A percentile compares a stretch with the other conserved stretches of the same genome.
phyloP scores from a whole-genome alignment of 805 yeast species.

The Schwanniomyces polymorphus region DNA sequence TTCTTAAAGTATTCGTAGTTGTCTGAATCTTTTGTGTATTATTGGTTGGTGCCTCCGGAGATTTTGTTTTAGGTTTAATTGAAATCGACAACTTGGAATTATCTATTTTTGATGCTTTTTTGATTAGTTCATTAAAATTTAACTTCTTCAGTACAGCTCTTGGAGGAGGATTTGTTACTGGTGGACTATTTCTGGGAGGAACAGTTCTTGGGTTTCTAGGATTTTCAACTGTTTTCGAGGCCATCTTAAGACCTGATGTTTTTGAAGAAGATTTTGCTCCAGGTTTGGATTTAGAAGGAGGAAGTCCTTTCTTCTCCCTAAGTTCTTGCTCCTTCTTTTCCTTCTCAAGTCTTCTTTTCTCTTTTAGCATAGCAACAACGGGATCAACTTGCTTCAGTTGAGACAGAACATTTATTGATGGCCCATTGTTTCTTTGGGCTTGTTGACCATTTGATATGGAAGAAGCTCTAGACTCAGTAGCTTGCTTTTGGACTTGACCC shows the following conservation, averaged over 20 bases:
- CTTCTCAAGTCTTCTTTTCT: conserved; percentile 58
- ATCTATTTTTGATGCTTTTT: conserved; percentile 63
- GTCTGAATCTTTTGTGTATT: not conserved
- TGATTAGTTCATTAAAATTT: conserved; percentile 68
- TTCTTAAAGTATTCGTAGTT: not conserved
- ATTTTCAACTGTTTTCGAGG: not conserved
- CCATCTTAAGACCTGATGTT: not conserved
- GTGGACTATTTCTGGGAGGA: conserved; percentile 10
- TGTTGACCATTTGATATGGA: not conserved
- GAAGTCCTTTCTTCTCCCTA: conserved; percentile 31
- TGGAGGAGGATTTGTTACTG: conserved; percentile 38
- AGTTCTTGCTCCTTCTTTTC: conserved; percentile 39
- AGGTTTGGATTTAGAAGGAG: conserved; percentile 19
- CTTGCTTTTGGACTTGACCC: conserved; percentile 17
- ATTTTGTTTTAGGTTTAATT: conserved; percentile 39
- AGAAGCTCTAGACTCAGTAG: not conserved
- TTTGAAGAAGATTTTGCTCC: conserved; percentile 2
- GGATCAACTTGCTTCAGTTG: conserved; percentile 51
- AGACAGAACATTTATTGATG: not conserved
- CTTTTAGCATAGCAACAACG: conserved; percentile 68
- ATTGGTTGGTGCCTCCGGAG: conserved; percentile 22
- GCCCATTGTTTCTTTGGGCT: not conserved
- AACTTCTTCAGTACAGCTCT: conserved; percentile 39
- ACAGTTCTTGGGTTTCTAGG: conserved; percentile 1
- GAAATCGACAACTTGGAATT: conserved; percentile 37